Evolutionary conservation across 768 basidiomycete genomes (phyloP).

Genomic region (Podaxis pistillaris): DNA sequence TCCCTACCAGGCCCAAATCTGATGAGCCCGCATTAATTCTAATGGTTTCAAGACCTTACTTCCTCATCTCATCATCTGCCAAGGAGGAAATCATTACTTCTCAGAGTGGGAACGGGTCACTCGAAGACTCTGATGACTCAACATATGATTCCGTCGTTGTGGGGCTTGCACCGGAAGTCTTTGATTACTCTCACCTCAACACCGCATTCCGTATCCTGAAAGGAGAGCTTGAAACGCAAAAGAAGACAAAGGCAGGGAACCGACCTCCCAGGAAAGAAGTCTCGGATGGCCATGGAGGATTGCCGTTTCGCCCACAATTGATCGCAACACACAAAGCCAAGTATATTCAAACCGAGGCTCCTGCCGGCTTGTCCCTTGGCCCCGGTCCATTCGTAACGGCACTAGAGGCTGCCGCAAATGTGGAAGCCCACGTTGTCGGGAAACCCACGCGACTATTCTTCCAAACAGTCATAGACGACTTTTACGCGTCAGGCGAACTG

Average conservation of each 20-base stretch:
- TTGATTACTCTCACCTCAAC: constrained; percentile 59
- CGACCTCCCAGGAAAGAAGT: background rate
- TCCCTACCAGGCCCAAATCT: background rate
- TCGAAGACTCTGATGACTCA: constrained; percentile 10
- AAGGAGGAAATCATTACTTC: constrained; percentile 35
- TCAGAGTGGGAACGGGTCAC: background rate
- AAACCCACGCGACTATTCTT: constrained; percentile 65
- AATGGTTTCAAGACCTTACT: constrained; percentile 42
- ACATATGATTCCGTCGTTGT: constrained; percentile 62
- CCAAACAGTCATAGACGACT: constrained; percentile 49
- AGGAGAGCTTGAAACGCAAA: constrained; percentile 29
- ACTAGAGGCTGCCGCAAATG: constrained; percentile 52
- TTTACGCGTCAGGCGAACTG: constrained; percentile 18
- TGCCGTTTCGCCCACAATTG: constrained; percentile 29
- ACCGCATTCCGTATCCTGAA: constrained; percentile 64
- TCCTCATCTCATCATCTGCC: constrained; percentile 53
- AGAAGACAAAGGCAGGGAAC: background rate
- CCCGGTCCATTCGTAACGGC: constrained; percentile 70
- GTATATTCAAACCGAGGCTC: constrained; percentile 42
- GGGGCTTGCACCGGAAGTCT: constrained; percentile 50
- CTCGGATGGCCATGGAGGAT: background rate
- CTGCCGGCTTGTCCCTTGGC: constrained; percentile 58
- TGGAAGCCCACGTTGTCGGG: constrained; percentile 54
- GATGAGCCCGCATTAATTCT: background rate
- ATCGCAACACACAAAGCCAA: constrained; percentile 61